These are phyloP conservation scores for Emydomyces testavorans DNA, from an alignment of 2,329 filamentous ascomycete genomes.

Conservation along the genomic window DNA sequence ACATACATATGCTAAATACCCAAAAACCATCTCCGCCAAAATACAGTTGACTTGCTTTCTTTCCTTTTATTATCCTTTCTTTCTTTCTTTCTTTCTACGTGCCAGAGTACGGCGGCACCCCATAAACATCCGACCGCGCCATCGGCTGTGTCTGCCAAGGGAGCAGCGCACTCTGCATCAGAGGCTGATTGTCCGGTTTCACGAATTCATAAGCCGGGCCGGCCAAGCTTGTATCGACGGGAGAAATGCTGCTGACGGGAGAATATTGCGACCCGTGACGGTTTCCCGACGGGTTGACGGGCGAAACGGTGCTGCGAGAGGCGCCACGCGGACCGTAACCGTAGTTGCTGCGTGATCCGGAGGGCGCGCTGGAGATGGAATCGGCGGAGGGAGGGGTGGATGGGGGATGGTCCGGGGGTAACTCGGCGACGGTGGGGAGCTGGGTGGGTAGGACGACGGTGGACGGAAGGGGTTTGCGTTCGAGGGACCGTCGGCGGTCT, in stretches of 20 bases:
- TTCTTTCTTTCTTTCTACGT: not conserved
- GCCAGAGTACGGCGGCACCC: not conserved
- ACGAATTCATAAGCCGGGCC: not conserved
- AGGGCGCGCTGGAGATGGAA: slow-evolving; percentile 1
- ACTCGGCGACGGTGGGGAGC: not conserved
- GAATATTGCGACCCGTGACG: slow-evolving; percentile 2
- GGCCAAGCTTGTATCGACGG: not conserved
- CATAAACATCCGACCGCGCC: not conserved
- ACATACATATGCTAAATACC: not conserved
- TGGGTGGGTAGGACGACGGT: not conserved
- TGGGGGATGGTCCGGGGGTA: not conserved
- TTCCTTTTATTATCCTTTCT: not conserved
- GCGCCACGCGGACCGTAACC: not conserved
- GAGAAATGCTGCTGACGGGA: slow-evolving; percentile 6
- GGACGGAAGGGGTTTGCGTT: slow-evolving; percentile 1
- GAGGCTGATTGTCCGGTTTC: not conserved
- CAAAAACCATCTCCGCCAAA: not conserved
- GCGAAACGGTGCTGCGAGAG: slow-evolving; percentile 4
- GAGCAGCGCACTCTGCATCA: not conserved
- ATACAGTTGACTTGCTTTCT: not conserved
- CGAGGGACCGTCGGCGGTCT: not conserved
- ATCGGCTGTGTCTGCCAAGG: not conserved
- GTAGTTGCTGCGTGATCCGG: not conserved
- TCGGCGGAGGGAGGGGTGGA: slow-evolving; percentile 6
- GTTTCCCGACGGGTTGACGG: not conserved